Conservation (phyloP, 768 basidiomycete species). For the Cyclocybe cylindracea region DNA sequence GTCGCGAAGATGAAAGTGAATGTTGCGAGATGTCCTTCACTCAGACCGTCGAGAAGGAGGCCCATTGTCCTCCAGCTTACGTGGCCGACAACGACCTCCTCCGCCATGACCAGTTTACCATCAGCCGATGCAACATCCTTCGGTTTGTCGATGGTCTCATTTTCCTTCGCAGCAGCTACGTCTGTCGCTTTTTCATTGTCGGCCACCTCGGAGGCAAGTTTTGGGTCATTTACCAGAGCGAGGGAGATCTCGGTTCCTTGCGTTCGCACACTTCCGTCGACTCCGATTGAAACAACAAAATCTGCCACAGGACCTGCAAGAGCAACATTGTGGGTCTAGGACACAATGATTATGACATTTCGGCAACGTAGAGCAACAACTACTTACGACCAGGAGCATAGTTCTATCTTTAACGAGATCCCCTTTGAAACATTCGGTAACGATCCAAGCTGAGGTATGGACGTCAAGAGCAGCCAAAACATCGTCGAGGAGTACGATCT, state of each 20-base stretch:
- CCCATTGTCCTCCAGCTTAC: slow-evolving; percentile 28
- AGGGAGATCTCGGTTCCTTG: slow-evolving; percentile 43
- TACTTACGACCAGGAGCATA: slow-evolving; percentile 69
- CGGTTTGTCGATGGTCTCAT: slow-evolving; percentile 9
- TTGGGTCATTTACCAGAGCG: slow-evolving; percentile 14
- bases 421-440: slow-evolving; percentile 73
- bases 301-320: slow-evolving; percentile 50
- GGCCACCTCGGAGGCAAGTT: slow-evolving; percentile 16
- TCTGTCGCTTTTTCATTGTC: slow-evolving; percentile 1
- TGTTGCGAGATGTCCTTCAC: slow-evolving; percentile 30
- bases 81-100: slow-evolving; percentile 51
- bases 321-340: slow-evolving; percentile 46
- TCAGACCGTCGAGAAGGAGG: slow-evolving; percentile 34
- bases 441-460: slow-evolving; percentile 66
- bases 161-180: slow-evolving; percentile 24
- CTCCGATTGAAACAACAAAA: slow-evolving; percentile 53
- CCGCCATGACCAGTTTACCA: slow-evolving; percentile 60
- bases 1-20: slow-evolving; percentile 32
- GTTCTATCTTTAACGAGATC: slow-evolving; percentile 74
- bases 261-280: slow-evolving; percentile 49
- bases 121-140: slow-evolving; percentile 13
- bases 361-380: neutral
- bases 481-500: slow-evolving; percentile 57
- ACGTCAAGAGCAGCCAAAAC: slow-evolving; percentile 62
- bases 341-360: neutral